Evolutionary conservation across 139 green algal species (phyloP).

Genomic region (Diplosphaera chodatii): DNA sequence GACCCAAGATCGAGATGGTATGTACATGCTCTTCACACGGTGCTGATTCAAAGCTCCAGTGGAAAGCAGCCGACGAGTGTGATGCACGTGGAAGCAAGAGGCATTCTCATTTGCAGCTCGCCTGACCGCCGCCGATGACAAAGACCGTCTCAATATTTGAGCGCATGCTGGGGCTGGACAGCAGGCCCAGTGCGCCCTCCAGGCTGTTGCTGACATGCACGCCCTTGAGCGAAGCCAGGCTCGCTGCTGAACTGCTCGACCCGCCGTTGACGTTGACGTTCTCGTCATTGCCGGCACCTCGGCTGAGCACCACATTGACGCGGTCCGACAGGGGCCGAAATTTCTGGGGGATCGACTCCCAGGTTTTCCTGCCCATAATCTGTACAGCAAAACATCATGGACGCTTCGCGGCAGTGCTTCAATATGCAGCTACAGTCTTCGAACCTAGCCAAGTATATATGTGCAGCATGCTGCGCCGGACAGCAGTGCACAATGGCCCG

Average conservation of each 20-base stretch:
- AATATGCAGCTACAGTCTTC: too few relatives aligned
- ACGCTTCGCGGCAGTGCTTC: too few relatives aligned
- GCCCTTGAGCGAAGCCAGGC: constrained; percentile 11
- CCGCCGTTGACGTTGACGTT: constrained; percentile 14
- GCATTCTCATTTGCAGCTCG: too few relatives aligned
- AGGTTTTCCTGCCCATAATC: constrained; percentile 98
- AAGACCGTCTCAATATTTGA: constrained; percentile 78
- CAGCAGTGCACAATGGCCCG: too few relatives aligned
- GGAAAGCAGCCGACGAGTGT: too few relatives aligned
- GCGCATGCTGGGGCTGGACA: constrained; percentile 34
- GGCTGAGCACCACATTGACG: constrained; percentile 92
- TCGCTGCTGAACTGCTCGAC: not conserved
- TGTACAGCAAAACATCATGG: too few relatives aligned
- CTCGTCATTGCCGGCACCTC: constrained; percentile 23
- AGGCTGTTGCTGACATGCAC: constrained; percentile 59
- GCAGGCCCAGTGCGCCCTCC: constrained; percentile 59
- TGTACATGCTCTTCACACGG: too few relatives aligned
- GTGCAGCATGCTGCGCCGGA: too few relatives aligned
- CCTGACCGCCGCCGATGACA: constrained; percentile 92
- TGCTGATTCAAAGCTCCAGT: too few relatives aligned
- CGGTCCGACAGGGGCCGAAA: constrained; percentile 85
- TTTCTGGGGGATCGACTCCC: constrained; percentile 89
- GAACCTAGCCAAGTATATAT: too few relatives aligned
- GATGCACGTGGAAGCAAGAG: too few relatives aligned
- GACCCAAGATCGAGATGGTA: too few relatives aligned